Evolutionary conservation across 768 basidiomycete genomes (phyloP), one percentile per base, ranked within the genome.

Genomic region (Lyophyllum decastes): DNA sequence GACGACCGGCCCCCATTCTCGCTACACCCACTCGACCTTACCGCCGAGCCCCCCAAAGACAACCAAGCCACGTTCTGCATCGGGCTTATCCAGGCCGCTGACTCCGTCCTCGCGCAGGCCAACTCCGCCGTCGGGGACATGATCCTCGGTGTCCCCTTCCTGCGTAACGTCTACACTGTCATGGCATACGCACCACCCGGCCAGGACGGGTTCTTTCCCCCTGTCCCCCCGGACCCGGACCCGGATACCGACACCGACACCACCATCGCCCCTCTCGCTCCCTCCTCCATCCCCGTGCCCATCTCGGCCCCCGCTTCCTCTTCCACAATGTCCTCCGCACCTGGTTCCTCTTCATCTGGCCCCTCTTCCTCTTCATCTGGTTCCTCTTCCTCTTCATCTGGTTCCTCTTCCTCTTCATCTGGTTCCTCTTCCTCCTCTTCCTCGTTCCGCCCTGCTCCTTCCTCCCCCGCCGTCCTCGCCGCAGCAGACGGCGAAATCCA

Each of bases 111-210:
- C 45, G 62, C 70, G 11, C 66, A 64, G 2, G 61, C 76, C 0
- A 55, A 62, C 16, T 69, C 74, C 3, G 63, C 59, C 14, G 72
- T 83, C 17, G 85, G 82, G 0, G 90, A 92, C 68, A 86, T 93
- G 73, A 77, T 93, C 56, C 84, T 93, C 38, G 91, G 90, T 40
- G 87, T 90, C 0, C 85, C 90, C 0, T 93, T 93, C 67, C 73
- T 93, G 64, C 80, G 89, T 11, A 92, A 86, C 64, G 79, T 84
- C 3, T 93, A 94, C 66, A 87, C 83, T 12, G 89, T 94, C 60
- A 82, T 92, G 80, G 86, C 86, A 0, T 90, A 87, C 67, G 76
- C 86, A 86, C 49, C 50, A 1, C 56, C 56, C 16, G 30, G 26
- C 14, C 4, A 22, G 2, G 22, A 40, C 26, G 56, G 56, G n/a